These are phyloP conservation scores for Teunomyces aglyptinius DNA, from an alignment of 805 yeast species.

Conservation along the genomic window DNA sequence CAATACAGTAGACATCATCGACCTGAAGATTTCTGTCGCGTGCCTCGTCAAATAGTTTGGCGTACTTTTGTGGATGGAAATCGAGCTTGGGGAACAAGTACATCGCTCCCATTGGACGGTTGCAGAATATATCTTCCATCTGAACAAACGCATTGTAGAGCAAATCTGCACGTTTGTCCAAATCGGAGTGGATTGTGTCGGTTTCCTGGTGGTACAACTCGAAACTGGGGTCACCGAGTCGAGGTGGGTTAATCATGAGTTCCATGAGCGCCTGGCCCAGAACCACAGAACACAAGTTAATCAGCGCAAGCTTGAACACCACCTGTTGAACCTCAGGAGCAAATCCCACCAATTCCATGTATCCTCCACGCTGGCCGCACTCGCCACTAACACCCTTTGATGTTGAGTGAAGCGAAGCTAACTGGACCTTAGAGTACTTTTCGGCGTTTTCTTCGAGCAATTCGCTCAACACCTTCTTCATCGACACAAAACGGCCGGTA, in stretches of 20 bases:
- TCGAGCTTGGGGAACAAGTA: constrained; percentile 83
- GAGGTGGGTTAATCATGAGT: constrained; percentile 91
- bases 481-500: constrained; percentile 76
- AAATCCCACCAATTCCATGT: constrained; percentile 91
- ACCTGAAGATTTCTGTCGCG: constrained; percentile 54
- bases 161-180: constrained; percentile 59
- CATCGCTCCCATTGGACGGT: constrained; percentile 96
- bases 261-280: constrained; percentile 93
- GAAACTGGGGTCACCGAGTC: constrained; percentile 70
- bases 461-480: constrained; percentile 73
- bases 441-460: constrained; percentile 56
- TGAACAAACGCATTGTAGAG: constrained; percentile 68
- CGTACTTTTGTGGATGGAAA: constrained; percentile 46
- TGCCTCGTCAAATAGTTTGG: constrained; percentile 63
- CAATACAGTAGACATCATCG: constrained; percentile 87
- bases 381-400: constrained; percentile 98
- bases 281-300: constrained; percentile 90
- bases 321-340: constrained; percentile 64
- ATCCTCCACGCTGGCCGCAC: constrained; percentile 99
- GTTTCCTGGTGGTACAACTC: constrained; percentile 66
- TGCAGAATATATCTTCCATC: constrained; percentile 83
- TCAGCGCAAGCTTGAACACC: constrained; percentile 82
- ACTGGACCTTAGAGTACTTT: constrained; percentile 67
- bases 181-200: constrained; percentile 55
- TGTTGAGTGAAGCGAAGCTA: constrained; percentile 94